Evolutionary conservation across 345 rosid genomes (phyloP), one percentile per base, ranked within the genome.

Genomic region (Hibiscus trionum): DNA sequence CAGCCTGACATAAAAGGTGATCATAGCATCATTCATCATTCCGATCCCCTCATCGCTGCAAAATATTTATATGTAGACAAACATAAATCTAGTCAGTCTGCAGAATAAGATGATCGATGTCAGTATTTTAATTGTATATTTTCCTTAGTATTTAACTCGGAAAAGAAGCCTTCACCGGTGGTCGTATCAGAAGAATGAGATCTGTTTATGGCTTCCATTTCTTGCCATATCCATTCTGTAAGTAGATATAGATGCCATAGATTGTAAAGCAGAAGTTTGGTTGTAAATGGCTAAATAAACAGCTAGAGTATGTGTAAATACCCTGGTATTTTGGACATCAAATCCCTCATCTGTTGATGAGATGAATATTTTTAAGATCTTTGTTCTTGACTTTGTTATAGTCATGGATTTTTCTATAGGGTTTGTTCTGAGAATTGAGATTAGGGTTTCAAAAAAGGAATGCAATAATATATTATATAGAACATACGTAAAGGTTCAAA

Each of bases 1-100:
- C 81, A 75, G 88, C 53, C 76, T 75, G 74, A 79, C 74, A 73
- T 17, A 77, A 82, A 71, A 62, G 16, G 69, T 59, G 57, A 73
- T 47, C 55, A 56, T 63, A 66, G 61, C 77, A 35, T 62, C 77
- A 35, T 62, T 11, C 19, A n/a, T 53, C 72, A 70, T 61, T 33
- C 57, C 5, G 19, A n/a, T 46, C 58, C 79, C 24, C 17, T 55
- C 35, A 33, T 35, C 10, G 46, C 8, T 19, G 9, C 11, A 53
- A 35, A 46, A 61, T 35, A 69, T 69, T 80, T n/a, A 71, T 82
- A 80, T 76, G 47, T 44, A 44, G 47, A 80, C 80, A 76, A 78
- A 52, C 60, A 58, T 35, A 10, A 44, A 27, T 12, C 39, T 61
- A 61, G 69, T 74, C 31, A 65, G 82, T 47, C 63, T 21, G 33